Base-by-base conservation (phyloP, 805 yeast genomes). In the Monosporozyma solicola region DNA sequence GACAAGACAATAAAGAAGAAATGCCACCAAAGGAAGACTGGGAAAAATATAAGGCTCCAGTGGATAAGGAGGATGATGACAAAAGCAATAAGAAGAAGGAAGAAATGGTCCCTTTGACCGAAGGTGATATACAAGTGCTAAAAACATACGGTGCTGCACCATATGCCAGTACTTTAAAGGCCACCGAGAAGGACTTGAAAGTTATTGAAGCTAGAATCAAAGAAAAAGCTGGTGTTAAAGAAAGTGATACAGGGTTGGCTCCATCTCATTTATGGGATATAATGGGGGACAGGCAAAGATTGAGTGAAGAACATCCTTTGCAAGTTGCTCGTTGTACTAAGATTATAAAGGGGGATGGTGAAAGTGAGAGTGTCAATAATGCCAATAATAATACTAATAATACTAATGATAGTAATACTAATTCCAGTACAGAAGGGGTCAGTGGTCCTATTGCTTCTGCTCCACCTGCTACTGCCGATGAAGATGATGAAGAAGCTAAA, bases 321-420 rank as follows among this genome's bases (percentile, higher is more conserved):
- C 99, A 94, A 72, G 99, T 95, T 47, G 99, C 99, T 16, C 80
- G 99, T 69, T 94, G 99, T 73, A 95, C 99, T 27, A 94, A 95
- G 74, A 94, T 95, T 71, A 92, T 94, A 58, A 86, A 85, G 63
- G 80, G 84, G 16, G 68, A 60, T 13, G 62, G 61, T 39, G 66
- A 59, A 27, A 67, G 61, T 37, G 71, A 63, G 41, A 55, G 49
- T 7, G 46, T 35, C 41, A 51, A 52, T 11, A 48, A 54, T 3
- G 20, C 20, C 20, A 54, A 47, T n/a, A 57, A 57, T 7, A 48
- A 53, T 24, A 65, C 61, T 35, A 64, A 61, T 0, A 47, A 51
- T 37, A 54, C 55, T 11, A 52, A 53, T 49, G 55, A 55, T 22
- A 56, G 50, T 29, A 63, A 56, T 25, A 48, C 13, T 16, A 37